Percentiles rank a stretch among this genome's conserved stretches.
phyloP scores from a whole-genome alignment of 2,329 filamentous ascomycete genomes.

The Colletotrichum zoysiae region DNA sequence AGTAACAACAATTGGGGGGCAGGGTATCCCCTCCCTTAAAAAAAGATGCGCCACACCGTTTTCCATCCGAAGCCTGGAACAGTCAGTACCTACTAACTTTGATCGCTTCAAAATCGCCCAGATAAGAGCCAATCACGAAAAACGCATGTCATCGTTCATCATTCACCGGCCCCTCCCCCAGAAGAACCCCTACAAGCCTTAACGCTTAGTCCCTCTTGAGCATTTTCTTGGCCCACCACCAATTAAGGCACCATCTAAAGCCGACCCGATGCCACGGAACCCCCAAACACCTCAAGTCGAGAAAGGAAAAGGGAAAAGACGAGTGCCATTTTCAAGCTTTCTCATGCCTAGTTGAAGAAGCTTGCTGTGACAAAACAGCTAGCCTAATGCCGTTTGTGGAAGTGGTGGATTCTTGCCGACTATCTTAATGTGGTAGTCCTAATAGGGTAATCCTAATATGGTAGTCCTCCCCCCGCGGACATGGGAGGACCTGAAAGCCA shows the following conservation, averaged over 20 bases:
- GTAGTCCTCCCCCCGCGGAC: not conserved
- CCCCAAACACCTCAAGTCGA: not conserved
- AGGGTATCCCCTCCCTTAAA: too few species aligned
- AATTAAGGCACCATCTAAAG: conserved; percentile 13
- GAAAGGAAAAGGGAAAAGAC: not conserved
- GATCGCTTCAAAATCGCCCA: not conserved
- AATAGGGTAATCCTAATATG: too few species aligned
- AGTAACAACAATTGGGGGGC: too few species aligned
- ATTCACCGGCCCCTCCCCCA: too few species aligned
- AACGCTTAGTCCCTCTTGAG: conserved; percentile 29
- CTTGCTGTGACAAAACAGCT: not conserved
- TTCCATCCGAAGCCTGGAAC: not conserved
- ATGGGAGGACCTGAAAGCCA: conserved; percentile 26
- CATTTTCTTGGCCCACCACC: not conserved
- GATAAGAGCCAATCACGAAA: not conserved
- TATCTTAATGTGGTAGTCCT: not conserved
- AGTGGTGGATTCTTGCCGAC: not conserved
- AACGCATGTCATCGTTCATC: not conserved
- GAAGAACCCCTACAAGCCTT: not conserved
- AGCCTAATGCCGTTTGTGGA: conserved; percentile 7
- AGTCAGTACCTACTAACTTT: not conserved
- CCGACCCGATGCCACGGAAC: not conserved
- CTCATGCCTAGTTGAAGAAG: not conserved
- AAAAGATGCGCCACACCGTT: not conserved
- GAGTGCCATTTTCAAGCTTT: not conserved